Evolutionary conservation across 805 yeast species (phyloP), one percentile per base, ranked within the genome.

Genomic region (Danielia oregonensis): DNA sequence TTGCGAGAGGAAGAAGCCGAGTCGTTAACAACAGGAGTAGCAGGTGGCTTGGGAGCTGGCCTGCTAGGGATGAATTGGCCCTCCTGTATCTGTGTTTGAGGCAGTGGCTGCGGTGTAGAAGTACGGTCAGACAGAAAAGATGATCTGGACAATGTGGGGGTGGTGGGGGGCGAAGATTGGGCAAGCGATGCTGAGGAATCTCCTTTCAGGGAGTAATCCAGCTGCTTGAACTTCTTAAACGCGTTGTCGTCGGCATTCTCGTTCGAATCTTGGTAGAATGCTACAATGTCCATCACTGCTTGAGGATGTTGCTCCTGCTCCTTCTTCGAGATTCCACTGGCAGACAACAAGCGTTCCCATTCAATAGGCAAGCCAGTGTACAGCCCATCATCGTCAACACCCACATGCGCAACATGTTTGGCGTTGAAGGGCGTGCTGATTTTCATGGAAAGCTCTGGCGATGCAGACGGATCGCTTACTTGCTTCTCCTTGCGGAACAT

Each of bases 381-480:
- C 28, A 85, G 83, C 9, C 96, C 96, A 14, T 87, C 76, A 43
- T 74, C 76, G 57, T 91, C 96, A 32, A 86, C 81, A 16, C 95
- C 96, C 7, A 93, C 97, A 52, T 93, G 97, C 12, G 93, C 87
- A 23, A 87, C 82, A 53, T 89, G 96, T 52, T 86, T 81, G 12
- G 93, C 83, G 51, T 86, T 87, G 57, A 82, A 87, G 0, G 98
- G 98, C 0, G 87, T 81, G n/a, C 95, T 85, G 32, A 91, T 93
- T 46, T 78, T 78, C 65, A 65, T 64, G 49, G 60, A 64, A 17
- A 44, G 36, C 21, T 48, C 43, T 16, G 50, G 44, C 17, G 48
- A 43, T 2, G 45, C 26, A 6, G 43, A 24, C 8, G 36, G 26
- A 14, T 30, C 26, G 17, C 21, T 15, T 2, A 24, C 17, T 5